Evolutionary conservation across 176 grass and related monocot genomes (phyloP).

Genomic region (Melocanna baccifera): DNA sequence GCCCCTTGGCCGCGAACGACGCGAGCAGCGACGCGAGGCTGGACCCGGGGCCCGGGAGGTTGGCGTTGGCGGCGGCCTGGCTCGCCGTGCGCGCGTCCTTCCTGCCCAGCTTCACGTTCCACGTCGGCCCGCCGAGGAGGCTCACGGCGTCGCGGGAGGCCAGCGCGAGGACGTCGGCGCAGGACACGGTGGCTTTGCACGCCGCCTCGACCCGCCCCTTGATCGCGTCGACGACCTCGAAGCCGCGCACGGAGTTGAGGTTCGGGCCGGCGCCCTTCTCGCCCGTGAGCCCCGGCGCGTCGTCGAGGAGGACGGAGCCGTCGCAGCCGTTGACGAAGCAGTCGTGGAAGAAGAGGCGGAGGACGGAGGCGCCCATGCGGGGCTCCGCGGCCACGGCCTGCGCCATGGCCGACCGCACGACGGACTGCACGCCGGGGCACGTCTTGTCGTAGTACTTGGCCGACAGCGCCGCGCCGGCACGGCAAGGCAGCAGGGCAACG

Average conservation of each 20-base stretch:
- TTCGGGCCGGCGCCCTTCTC: constrained; percentile 55
- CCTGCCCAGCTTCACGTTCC: constrained; percentile 34
- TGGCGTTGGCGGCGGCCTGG: constrained; percentile 12
- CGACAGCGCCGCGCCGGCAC: constrained; percentile 19
- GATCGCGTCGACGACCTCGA: constrained; percentile 43
- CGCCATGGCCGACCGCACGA: constrained; percentile 40
- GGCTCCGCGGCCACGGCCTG: constrained; percentile 43
- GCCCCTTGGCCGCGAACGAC: constrained; percentile 40
- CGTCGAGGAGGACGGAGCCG: constrained; percentile 60
- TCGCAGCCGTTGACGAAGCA: constrained; percentile 92
- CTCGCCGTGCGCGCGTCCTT: constrained; percentile 31
- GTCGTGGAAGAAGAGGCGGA: constrained; percentile 96
- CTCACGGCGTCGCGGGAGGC: constrained; percentile 45
- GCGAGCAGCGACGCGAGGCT: constrained; percentile 33
- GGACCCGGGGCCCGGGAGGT: constrained; percentile 28
- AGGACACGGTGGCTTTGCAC: constrained; percentile 48
- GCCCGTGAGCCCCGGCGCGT: constrained; percentile 27
- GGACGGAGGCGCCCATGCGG: constrained; percentile 67
- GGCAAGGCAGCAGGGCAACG: background rate
- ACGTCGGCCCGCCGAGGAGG: constrained; percentile 38
- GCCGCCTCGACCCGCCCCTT: constrained; percentile 42
- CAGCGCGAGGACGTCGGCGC: constrained; percentile 59
- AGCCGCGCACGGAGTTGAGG: constrained; percentile 45
- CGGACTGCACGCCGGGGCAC: constrained; percentile 38
- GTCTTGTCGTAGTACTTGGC: constrained; percentile 47